These are phyloP conservation scores for Dendrostoma leiphaemia DNA, from an alignment of 2,329 filamentous ascomycete species.

Conservation along the genomic window DNA sequence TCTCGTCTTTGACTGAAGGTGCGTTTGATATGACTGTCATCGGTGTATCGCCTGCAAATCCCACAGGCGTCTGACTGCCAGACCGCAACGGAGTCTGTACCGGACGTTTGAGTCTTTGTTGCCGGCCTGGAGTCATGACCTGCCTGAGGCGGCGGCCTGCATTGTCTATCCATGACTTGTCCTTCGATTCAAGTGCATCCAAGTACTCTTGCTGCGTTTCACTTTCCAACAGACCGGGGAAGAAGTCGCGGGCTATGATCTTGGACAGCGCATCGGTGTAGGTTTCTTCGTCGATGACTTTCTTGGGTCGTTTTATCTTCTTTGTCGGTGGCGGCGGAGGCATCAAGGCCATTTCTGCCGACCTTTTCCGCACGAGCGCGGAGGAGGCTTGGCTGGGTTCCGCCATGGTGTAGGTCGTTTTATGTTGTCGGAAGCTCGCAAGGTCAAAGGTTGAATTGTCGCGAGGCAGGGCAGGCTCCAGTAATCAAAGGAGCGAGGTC, in stretches of 20 bases:
- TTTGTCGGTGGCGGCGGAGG: slow-evolving; percentile 81
- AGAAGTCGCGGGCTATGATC: slow-evolving; percentile 96
- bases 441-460: neutral
- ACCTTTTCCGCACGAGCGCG: slow-evolving; percentile 65
- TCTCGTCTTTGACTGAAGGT: slow-evolving; percentile 27
- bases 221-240: slow-evolving; percentile 83
- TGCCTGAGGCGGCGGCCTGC: slow-evolving; percentile 70
- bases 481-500: neutral
- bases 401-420: slow-evolving; percentile 7
- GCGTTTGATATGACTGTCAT: slow-evolving; percentile 47
- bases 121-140: slow-evolving; percentile 76
- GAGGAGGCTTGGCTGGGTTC: slow-evolving; percentile 36
- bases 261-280: slow-evolving; percentile 89
- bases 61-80: slow-evolving; percentile 57
- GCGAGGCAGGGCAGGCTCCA: no score
- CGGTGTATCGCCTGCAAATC: slow-evolving; percentile 73
- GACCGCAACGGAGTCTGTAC: slow-evolving; percentile 18
- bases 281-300: slow-evolving; percentile 87
- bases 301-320: slow-evolving; percentile 85
- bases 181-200: slow-evolving; percentile 82
- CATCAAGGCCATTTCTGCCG: slow-evolving; percentile 71
- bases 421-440: neutral
- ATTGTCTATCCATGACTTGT: slow-evolving; percentile 81
- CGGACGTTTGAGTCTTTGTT: slow-evolving; percentile 23
- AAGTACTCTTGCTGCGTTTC: slow-evolving; percentile 90